Base-by-base conservation (phyloP, 805 yeast species). In the Yarrowia sp. region DNA sequence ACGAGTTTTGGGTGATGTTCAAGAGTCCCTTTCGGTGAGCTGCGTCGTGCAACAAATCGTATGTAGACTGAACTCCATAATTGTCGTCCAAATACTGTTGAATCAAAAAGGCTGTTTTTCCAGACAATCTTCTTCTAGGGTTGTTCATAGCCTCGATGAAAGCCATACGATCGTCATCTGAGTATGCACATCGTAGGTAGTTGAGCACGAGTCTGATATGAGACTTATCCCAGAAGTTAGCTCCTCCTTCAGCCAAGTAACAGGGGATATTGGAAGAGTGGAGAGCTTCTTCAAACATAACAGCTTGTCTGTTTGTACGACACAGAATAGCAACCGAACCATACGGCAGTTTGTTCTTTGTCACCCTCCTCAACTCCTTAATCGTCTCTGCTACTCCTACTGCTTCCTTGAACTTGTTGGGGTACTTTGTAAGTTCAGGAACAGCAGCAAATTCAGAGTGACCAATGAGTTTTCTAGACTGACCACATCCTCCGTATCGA, bases 191-290 rank as follows among this genome's bases (percentile, higher is more conserved):
- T 36, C 91, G 80, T 32, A 93, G 71, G 68, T 86, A 85, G 71
- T 87, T 89, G 47, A 91, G 67, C 65, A 89, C 79, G 0, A 83
- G 75, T 22, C 79, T 78, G 14, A 90, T 86, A 70, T 90, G 96
- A 65, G 83, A 83, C 44, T 87, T 74, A 44, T 88, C 90, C 93
- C 96, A 90, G 70, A 91, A 89, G 1, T 91, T 86, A 48, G 79
- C 79, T 0, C 97, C 97, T 62, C 87, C 50, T n/a, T 58, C 86
- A 0, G 88, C 79, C 66, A 92, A 81, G 8, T 76, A 75, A 70
- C 89, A 89, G 0, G 95, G 92, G 1, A 92, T 81, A 4, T 82
- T 77, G 2, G 75, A 42, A n/a, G 51, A 33, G 8, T 33, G 11
- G 5, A 93, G 75, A 17, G 84, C 88, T 36, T 81, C 81, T 71